These are phyloP conservation scores for Penicillium roqueforti DNA, from an alignment of 495 filamentous ascomycete species.

Conservation along the genomic window DNA sequence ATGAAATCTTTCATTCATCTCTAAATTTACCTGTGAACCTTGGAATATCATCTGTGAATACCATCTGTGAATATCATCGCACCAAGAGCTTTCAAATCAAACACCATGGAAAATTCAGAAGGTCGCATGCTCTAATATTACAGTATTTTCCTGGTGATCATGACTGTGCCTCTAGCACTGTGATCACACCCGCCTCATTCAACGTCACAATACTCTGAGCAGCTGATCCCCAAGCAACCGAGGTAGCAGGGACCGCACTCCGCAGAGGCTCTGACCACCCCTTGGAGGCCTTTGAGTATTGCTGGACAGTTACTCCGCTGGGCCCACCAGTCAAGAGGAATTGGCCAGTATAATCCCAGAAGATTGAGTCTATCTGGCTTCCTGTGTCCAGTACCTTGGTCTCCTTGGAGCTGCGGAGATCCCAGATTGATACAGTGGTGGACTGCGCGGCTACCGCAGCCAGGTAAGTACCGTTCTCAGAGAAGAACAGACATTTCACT, in stretches of 20 bases:
- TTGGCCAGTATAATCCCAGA: conserved; percentile 95
- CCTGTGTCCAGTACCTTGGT: conserved; percentile 82
- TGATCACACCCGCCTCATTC: conserved; percentile 68
- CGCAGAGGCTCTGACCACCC: conserved; percentile 83
- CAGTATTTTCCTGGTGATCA: conserved; percentile 38
- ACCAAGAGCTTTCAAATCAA: conserved; percentile 20
- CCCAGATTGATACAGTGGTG: conserved; percentile 77
- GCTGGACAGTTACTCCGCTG: conserved; percentile 77
- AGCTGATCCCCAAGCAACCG: conserved; percentile 69
- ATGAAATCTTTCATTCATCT: background rate
- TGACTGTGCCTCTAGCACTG: conserved; percentile 50
- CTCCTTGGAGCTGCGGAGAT: conserved; percentile 76
- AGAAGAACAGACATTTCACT: conserved; percentile 75
- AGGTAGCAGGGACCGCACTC: conserved; percentile 66
- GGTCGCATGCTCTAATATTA: conserved; percentile 29
- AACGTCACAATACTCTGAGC: conserved; percentile 73
- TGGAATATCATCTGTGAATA: no score
- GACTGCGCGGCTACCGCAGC: conserved; percentile 70
- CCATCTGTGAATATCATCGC: conserved; percentile 4
- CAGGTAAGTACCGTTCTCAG: conserved; percentile 96
- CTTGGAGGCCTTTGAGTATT: conserved; percentile 79
- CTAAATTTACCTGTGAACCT: background rate
- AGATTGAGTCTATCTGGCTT: conserved; percentile 62
- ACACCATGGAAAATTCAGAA: conserved; percentile 24
- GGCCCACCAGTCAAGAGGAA: conserved; percentile 81